Evolutionary conservation across 78 protist species (phyloP), one percentile per base, ranked within the genome.

Genomic region (Dictyostelium firmibasis): DNA sequence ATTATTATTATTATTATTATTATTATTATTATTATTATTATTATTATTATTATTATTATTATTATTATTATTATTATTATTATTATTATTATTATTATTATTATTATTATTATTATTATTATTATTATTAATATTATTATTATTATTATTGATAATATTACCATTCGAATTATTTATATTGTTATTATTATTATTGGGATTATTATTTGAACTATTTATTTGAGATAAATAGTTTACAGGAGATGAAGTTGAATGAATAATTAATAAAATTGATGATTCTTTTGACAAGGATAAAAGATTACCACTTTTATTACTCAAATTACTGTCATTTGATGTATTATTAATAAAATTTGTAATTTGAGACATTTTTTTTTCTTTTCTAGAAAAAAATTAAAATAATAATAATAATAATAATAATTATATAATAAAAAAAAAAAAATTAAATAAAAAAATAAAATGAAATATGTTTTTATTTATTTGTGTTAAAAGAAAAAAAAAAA

Each of bases 271-370:
- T 23, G 82, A 41, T 4, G 82, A 76, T 76, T 76, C 82, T 41
- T 76, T 76, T n/a, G 82, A 76, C 5, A 76, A 23, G n/a, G 82
- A 76, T 76, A 76, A 76, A 36, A 76, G 53, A 76, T 76, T 76
- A 25, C 33, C 33, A 76, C 43, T 76, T 76, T 35, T 33, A 74
- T 29, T 74, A 35, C 47, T 74, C 31, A 10, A 33, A 29, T 60
- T 25, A 64, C 3, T 25, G 0, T 64, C 74, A 64, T 64, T 64
- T 25, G 31, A n/a, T 6, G 7, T 9, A 14, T 64, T 64, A 64
- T 64, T 64, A n/a, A 25, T 64, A 64, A 64, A 25, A 64, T 64
- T 64, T 25, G 27, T 64, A 64, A 64, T 64, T 25, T 64, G 74
- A 1, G 74, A 64, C 74, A 64, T 64, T 64, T 16, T 62, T n/a